These are phyloP conservation scores for Fusarium equiseti DNA, from an alignment of 2,329 filamentous ascomycete genomes.

Conservation along the genomic window DNA sequence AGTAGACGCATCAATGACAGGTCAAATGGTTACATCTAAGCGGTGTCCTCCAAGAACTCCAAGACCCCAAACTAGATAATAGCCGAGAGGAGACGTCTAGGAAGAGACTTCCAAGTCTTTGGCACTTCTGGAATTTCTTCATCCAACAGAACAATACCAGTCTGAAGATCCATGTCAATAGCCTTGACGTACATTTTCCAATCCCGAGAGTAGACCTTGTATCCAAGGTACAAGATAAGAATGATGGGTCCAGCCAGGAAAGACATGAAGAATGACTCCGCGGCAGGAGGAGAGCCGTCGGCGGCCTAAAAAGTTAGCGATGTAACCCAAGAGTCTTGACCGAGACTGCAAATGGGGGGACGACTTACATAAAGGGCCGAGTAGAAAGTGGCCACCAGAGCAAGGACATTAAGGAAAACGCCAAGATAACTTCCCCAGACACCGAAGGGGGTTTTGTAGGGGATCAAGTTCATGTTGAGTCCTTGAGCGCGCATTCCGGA, in stretches of 20 bases:
- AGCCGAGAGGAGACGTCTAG: constrained; percentile 16
- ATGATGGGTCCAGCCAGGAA: constrained; percentile 79
- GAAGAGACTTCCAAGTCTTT: constrained; percentile 47
- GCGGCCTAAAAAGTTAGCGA: constrained; percentile 1
- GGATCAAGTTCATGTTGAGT: constrained; percentile 77
- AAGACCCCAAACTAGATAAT: constrained; percentile 8
- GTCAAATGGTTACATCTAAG: neutral
- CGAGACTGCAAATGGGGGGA: too few species aligned
- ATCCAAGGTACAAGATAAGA: constrained; percentile 73
- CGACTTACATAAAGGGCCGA: constrained; percentile 54
- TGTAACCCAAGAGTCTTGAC: too few species aligned
- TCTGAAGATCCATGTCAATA: constrained; percentile 86
- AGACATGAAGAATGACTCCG: constrained; percentile 76
- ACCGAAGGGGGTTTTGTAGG: constrained; percentile 84
- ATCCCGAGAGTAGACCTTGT: constrained; percentile 81
- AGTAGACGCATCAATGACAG: neutral
- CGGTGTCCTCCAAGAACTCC: neutral
- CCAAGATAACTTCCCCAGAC: constrained; percentile 86
- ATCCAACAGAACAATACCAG: constrained; percentile 81
- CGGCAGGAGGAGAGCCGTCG: constrained; percentile 76
- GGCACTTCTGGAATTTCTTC: constrained; percentile 71
- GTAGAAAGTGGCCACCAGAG: constrained; percentile 89
- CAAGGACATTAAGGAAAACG: constrained; percentile 77
- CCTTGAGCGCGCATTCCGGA: constrained; percentile 77
- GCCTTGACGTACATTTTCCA: constrained; percentile 66